Base-by-base conservation (phyloP, 1,284 basidiomycete species). In the Trichosporon asahii region DNA sequence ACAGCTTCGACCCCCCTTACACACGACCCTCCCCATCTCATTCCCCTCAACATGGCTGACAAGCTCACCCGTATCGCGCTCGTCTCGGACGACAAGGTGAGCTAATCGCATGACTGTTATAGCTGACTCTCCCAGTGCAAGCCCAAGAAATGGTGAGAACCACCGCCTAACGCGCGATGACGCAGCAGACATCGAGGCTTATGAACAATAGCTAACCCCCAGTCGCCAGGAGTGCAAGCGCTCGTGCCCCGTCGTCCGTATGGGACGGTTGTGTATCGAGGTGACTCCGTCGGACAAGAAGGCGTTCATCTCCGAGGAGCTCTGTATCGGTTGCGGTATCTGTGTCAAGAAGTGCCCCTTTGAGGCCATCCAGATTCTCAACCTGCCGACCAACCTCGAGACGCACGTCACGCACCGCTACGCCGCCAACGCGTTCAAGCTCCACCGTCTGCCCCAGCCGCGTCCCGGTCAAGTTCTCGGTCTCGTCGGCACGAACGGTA, bases 301-400 rank as follows among this genome's bases (percentile, higher is more conserved):
- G 84, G 91, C 95, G 2, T 97, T 95, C 88, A 91, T 98, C 84
- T 98, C 95, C 33, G 95, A 98, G 84, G 94, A 95, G 82, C 85
- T 98, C 68, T 96, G 94, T 82, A 96, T 96, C 74, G 94, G 94
- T 79, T 98, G 95, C 84, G 95, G 95, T 91, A 97, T 97, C 80
- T 98, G 95, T 83, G 94, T 96, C 61, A 97, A 97, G 86, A 97
- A 96, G 94, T 96, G 95, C 83, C 95, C 95, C 46, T 98, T 98
- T 78, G 95, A 98, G 86, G 95, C 95, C 72, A 98, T 98, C 80
- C 88, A 91, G 67, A 97, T 98, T 85, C 96, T 98, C 86, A 97
- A 98, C 84, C 86, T 98, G 68, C 95, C 95, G 60, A 98, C 95
- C 66, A 96, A 98, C 84, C 87, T 98, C 74, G 91, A 93, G 76